Base-by-base conservation (phyloP, 179 eudicot species). In the Corrigiola litoralis region DNA sequence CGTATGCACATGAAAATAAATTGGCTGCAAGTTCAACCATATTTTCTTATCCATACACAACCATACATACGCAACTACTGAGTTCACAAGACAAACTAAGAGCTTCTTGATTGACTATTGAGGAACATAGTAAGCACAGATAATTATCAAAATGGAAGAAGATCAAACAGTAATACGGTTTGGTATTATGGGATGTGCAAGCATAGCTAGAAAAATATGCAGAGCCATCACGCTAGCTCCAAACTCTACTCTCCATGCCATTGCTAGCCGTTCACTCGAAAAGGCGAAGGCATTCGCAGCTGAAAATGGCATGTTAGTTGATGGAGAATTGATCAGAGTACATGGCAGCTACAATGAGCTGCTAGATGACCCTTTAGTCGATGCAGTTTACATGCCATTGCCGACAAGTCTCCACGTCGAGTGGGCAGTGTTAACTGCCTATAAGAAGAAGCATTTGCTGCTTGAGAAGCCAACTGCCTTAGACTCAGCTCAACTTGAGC, bases 381-480 rank as follows among this genome's bases (percentile, higher is more conserved):
- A 83, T 58, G 80, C 69, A 37, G 73, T 80, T 1, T 78, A 83
- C 46, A 76, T 80, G 68, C 82, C 84, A 33, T 40, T 80, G 49
- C 87, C 87, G 8, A 77, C 84, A 20, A 75, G 73, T 18, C 31
- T 80, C 37, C 87, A 77, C 31, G 13, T 70, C 18, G 28, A 83
- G 13, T 83, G 87, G 84, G 84, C 75, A 21, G 65, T 78, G 5
- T 57, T 75, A 50, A 79, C 81, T 38, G 87, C 83, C 57, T 34
- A 55, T 36, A 80, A 73, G 70, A 79, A 75, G 72, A 83, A 83
- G 63, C 87, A 83, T 73, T 49, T 83, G 63, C 58, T 83, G 29
- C 58, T 83, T 48, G 84, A 83, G 75, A 83, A 83, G 66, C 87
- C 84, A 1, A 67, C 81, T 34, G 87, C 87, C 42, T 67, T 83